Conservation (phyloP, 768 basidiomycete species). For the Rhodotorula sphaerocarpa region DNA sequence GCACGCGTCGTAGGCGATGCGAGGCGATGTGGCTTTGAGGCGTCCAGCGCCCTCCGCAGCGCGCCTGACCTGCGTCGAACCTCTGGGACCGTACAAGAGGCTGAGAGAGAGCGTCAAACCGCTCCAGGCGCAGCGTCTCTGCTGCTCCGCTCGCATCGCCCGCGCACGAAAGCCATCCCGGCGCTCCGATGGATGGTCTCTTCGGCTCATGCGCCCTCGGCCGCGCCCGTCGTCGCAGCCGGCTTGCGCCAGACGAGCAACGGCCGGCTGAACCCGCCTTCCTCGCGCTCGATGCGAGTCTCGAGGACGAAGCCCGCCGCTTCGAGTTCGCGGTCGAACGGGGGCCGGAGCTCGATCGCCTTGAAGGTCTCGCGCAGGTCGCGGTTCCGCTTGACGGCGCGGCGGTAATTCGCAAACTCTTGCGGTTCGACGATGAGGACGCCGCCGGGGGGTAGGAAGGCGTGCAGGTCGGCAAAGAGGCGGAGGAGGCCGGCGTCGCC, state of each 20-base stretch:
- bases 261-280: slow-evolving; percentile 28
- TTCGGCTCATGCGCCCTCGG: too few species aligned
- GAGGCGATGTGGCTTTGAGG: too few species aligned
- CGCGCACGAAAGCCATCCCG: too few species aligned
- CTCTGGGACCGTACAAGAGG: too few species aligned
- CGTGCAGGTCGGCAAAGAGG: slow-evolving; percentile 59
- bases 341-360: slow-evolving; percentile 22
- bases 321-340: slow-evolving; percentile 14
- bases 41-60: too few species aligned
- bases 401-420: slow-evolving; percentile 71
- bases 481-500: slow-evolving; percentile 60
- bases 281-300: slow-evolving; percentile 26
- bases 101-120: too few species aligned
- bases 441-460: slow-evolving; percentile 48
- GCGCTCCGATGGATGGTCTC: too few species aligned
- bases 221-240: too few species aligned
- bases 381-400: slow-evolving; percentile 56
- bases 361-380: slow-evolving; percentile 17
- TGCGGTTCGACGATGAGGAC: slow-evolving; percentile 68
- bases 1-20: too few species aligned
- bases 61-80: too few species aligned
- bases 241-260: slow-evolving; percentile 25
- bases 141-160: too few species aligned
- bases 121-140: too few species aligned
- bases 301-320: slow-evolving; percentile 25